Base-by-base conservation (phyloP, 106 monocot species). In the Hemerocallis citrina region DNA sequence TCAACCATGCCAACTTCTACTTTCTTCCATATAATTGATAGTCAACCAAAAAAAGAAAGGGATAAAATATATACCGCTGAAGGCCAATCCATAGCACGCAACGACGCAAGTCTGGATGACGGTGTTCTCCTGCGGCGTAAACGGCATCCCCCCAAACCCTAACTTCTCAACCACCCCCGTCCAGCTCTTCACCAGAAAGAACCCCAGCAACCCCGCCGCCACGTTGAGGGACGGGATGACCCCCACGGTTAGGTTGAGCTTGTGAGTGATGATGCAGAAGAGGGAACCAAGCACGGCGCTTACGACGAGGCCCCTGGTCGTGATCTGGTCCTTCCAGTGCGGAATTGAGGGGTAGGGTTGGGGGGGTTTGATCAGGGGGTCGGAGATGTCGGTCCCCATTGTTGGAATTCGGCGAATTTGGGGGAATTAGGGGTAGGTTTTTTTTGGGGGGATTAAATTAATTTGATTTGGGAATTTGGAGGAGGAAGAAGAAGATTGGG, bases 91-190 rank as follows among this genome's bases (percentile, higher is more conserved):
- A 52, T 93, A 93, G 77, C 93, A 93, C n/a, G 93, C 93, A 14
- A 93, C 93, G 17, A 93, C 93, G 42, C 93, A 94, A 13, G 93
- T 94, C 80, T 94, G 93, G 20, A 94, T 89, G 22, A 94, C 89
- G 6, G 93, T 94, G 41, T 94, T 94, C 85, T 94, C 93, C 85
- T 94, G 89, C 48, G 63, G 68, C 11, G 89, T 94, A 63, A 94
- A 89, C 5, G 93, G 89, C 34, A 51, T 57, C 23, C 66, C 40
- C 48, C 55, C 49, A 46, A 90, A 25, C 34, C 95, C 90, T 4
- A 90, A 6, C 64, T 62, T 84, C 56, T 68, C 57, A 12, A 74
- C 30, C 17, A 81, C 47, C 38, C 60, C 74, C 34, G 84, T 87
- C 95, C 95, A 96, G 58, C 68, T 79, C 76, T 81, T 76, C 35